Evolutionary conservation across 208 protist species (phyloP).

Genomic region (Crithidia expoeki): DNA sequence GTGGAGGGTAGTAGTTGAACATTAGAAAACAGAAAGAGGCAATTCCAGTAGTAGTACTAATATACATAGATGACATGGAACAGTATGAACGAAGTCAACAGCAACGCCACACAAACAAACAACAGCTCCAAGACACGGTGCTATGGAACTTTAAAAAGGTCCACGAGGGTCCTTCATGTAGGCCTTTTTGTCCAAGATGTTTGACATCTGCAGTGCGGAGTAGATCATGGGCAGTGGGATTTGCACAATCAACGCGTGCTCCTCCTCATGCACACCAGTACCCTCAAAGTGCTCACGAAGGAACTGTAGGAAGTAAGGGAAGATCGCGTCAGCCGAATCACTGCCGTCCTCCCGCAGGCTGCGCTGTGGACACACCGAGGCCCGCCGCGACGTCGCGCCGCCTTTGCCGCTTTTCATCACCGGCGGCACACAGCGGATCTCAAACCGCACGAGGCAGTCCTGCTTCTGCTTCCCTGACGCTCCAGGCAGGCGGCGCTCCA

Average conservation of each 20-base stretch:
- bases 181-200: constrained; percentile 51
- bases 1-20: no score
- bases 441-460: constrained; percentile 54
- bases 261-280: constrained; percentile 55
- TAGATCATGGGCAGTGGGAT: constrained; percentile 68
- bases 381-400: constrained; percentile 19
- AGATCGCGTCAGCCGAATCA: constrained; percentile 50
- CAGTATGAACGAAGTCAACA: neutral
- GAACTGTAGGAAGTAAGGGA: constrained; percentile 77
- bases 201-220: constrained; percentile 63
- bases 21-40: no score
- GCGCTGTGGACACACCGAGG: constrained; percentile 21
- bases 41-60: no score
- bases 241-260: constrained; percentile 68
- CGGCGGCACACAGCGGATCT: constrained; percentile 58
- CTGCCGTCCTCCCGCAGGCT: constrained; percentile 23
- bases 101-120: no score
- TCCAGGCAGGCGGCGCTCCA: neutral
- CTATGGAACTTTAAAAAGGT: constrained; percentile 49
- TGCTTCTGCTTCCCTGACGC: neutral
- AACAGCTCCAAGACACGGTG: no score
- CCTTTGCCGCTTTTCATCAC: constrained; percentile 4
- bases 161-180: constrained; percentile 64
- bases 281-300: constrained; percentile 70
- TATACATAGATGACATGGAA: no score